Conservation (phyloP, 805 yeast genomes). For the Kuraishia hungarica region DNA sequence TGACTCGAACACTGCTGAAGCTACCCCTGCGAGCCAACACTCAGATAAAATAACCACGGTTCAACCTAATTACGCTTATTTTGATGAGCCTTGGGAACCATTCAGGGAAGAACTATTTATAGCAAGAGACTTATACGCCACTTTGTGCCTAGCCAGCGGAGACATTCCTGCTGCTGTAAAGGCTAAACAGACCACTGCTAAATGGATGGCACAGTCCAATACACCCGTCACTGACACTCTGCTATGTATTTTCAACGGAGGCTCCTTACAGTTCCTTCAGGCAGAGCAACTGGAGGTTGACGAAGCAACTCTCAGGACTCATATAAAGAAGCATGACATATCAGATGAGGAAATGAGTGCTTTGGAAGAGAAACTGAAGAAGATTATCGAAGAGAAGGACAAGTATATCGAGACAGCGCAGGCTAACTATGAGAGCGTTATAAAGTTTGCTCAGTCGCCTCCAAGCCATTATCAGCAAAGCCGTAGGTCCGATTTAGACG, state of each 20-base stretch:
- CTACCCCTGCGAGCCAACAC: not conserved
- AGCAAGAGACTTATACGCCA: constrained; percentile 68
- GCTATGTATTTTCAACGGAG: constrained; percentile 60
- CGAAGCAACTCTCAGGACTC: constrained; percentile 24
- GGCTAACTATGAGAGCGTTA: constrained; percentile 25
- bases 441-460: not conserved
- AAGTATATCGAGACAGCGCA: constrained; percentile 23
- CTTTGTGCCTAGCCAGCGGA: constrained; percentile 57
- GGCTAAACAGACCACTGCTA: constrained; percentile 54
- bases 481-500: constrained; percentile 14
- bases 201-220: constrained; percentile 69
- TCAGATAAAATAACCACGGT: not conserved
- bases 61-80: not conserved
- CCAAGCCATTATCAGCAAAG: not conserved
- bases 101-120: constrained; percentile 73
- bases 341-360: not conserved
- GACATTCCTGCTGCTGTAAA: constrained; percentile 54
- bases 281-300: constrained; percentile 53
- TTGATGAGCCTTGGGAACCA: constrained; percentile 41
- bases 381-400: constrained; percentile 21
- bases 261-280: constrained; percentile 58
- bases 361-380: not conserved
- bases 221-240: constrained; percentile 56
- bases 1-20: not conserved
- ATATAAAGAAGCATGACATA: constrained; percentile 16